Evolutionary conservation across 148 eudicot species (phyloP), one percentile per base, ranked within the genome.

Genomic region (Chenopodium album): DNA sequence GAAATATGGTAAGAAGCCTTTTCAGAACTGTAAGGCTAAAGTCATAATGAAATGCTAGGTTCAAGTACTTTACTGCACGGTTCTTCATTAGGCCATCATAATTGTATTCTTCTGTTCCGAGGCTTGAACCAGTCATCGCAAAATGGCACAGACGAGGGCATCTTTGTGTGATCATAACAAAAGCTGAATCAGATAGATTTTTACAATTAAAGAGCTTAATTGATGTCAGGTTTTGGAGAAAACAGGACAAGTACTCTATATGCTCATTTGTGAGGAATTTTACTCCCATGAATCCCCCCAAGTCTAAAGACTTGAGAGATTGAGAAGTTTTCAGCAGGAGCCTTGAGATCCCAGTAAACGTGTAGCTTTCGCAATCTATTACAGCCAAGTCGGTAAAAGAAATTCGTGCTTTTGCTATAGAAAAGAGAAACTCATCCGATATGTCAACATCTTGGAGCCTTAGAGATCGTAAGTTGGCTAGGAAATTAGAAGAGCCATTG

Each of bases 381-480:
- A 85, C 84, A 12, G n/a, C 9, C 31, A 85, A 47, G 17, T 71
- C 80, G 37, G 44, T 81, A 32, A 85, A 60, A 56, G 81, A 84
- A 31, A 85, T 73, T 17, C 16, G 26, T 20, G 76, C 78, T 73
- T 54, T 20, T 54, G 76, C 47, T 41, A 83, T 63, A 52, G 85
- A 83, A 66, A 41, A 11, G 62, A 83, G 64, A 83, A 79, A 79
- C 75, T 74, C 64, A 12, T 83, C 79, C 19, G 85, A 83, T 75
- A 83, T 67, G 8, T 7, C n/a, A 26, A 83, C 16, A 0, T 32
- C 10, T 2, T 48, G 2, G 0, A 83, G 67, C 9, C 12, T 50
- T 23, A 83, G 70, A 26, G 79, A 52, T 7, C 44, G 66, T 16
- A 83, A 75, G 60, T 67, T 29, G 67, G 8, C 34, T 19, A 46